Evolutionary conservation across 179 eudicot genomes (phyloP), one percentile per base, ranked within the genome.

Genomic region (Drosera spatulata): DNA sequence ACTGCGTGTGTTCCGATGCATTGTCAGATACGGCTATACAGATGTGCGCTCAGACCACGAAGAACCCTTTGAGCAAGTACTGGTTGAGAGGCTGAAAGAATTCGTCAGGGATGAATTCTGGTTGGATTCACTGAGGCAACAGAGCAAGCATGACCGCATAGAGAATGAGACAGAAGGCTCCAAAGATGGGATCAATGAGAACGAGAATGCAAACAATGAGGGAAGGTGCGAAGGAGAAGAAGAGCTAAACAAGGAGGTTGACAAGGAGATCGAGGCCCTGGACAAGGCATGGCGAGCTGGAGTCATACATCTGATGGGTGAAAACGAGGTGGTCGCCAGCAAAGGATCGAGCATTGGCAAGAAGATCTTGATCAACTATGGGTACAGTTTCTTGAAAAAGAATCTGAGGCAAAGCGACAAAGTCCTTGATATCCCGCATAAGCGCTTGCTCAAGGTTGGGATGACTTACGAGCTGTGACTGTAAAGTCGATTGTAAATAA

Each of bases 1-100:
- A n/a, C 72, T 80, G 2, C 66, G 75, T 13, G 72, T 88, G 47
- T 88, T 79, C 41, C 76, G 95, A 0, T 88, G 96, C 53, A 87
- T 84, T n/a, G 95, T 84, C 10, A 69, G 96, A 61, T 89, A 84
- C 12, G 91, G 96, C 8, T 89, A 86, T 73, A 80, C 77, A 0
- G 95, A 86, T 33, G 59, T 56, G 7, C 65, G 79, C 2, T 22
- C 33, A 22, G 73, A 58, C 10, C 85, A 82, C 61, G 65, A 77
- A 0, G 83, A 79, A 66, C 64, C 85, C 2, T 82, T 89, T 7
- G 96, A 89, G 60, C 69, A 15, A 41, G 10, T 79, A 53, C 52
- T 86, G 38, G 58, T 79, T 0, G 83, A 79, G n/a, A 57, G 82
- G 57, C 58, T 89, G 39, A 84, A 86, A 75, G 81, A 69, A 44